phyloP scores from a whole-genome alignment of 1,284 basidiomycete genomes.

The Coniophora puteana region DNA sequence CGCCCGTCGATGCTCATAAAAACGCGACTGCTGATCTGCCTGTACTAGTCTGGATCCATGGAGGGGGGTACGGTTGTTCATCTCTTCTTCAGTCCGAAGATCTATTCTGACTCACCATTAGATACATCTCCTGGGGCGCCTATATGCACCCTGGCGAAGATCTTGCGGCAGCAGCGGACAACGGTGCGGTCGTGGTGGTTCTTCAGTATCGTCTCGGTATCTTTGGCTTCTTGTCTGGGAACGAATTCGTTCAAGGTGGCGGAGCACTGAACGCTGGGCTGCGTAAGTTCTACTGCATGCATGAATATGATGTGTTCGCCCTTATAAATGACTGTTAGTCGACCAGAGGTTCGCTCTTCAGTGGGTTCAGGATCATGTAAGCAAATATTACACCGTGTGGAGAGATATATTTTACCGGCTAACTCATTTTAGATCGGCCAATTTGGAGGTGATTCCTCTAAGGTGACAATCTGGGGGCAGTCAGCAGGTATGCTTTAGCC shows the following conservation, averaged over 20 bases:
- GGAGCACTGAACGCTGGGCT: constrained; percentile 18
- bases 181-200: constrained; percentile 5
- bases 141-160: background rate
- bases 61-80: constrained; percentile 15
- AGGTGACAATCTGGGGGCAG: constrained; percentile 22
- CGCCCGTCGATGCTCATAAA: too few relatives aligned
- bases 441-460: constrained; percentile 20
- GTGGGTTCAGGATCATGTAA: constrained; percentile 20
- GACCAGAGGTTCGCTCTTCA: constrained; percentile 14
- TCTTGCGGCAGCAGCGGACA: constrained; percentile 1
- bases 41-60: constrained; percentile 20
- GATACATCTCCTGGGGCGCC: too few relatives aligned
- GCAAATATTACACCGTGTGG: background rate
- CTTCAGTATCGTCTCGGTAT: constrained; percentile 3
- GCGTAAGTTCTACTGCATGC: constrained; percentile 9
- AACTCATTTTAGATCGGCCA: constrained; percentile 7
- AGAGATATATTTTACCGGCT: background rate
- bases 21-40: constrained; percentile 8
- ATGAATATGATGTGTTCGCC: too few relatives aligned
- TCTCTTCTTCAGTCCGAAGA: too few relatives aligned
- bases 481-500: constrained; percentile 17
- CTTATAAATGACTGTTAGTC: constrained; percentile 10
- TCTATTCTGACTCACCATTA: too few relatives aligned
- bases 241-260: constrained; percentile 10
- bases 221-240: constrained; percentile 14